These are phyloP conservation scores for Zygosaccharomyces pseudobailii DNA, from an alignment of 1,139 yeast genomes.

Conservation along the genomic window DNA sequence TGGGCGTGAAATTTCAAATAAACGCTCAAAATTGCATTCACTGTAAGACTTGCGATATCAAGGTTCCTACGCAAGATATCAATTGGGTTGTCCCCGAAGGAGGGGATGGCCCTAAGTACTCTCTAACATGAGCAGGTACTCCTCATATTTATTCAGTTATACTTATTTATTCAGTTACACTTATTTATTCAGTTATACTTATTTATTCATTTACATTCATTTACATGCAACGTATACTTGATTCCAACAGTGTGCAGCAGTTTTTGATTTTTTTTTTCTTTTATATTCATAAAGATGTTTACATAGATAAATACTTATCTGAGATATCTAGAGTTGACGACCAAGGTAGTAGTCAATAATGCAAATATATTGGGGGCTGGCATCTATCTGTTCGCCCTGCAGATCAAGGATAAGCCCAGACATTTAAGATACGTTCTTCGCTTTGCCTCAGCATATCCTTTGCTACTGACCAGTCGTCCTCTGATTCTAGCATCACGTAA, in stretches of 20 bases:
- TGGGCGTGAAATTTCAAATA: conserved; percentile 82
- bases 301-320: background rate
- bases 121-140: conserved; percentile 26
- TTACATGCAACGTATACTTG: background rate
- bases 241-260: background rate
- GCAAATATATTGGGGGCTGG: background rate
- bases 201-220: background rate
- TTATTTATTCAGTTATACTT: conserved; percentile 1
- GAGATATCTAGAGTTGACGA: background rate
- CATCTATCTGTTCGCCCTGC: background rate
- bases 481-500: conserved; percentile 77
- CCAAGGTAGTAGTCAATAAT: background rate
- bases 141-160: conserved; percentile 1
- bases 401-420: conserved; percentile 32
- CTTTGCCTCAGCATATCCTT: conserved; percentile 40
- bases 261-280: background rate
- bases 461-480: conserved; percentile 60
- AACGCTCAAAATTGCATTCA: conserved; percentile 96
- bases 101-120: conserved; percentile 94
- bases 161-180: background rate
- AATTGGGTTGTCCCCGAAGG: conserved; percentile 97
- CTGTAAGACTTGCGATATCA: conserved; percentile 96
- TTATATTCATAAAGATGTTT: background rate
- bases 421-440: conserved; percentile 37
- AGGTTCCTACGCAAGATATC: conserved; percentile 91